A percentile compares a stretch with the other conserved stretches of the same genome.
phyloP scores from a whole-genome alignment of 805 yeast species.

The Yamadazyma phyllophila region DNA sequence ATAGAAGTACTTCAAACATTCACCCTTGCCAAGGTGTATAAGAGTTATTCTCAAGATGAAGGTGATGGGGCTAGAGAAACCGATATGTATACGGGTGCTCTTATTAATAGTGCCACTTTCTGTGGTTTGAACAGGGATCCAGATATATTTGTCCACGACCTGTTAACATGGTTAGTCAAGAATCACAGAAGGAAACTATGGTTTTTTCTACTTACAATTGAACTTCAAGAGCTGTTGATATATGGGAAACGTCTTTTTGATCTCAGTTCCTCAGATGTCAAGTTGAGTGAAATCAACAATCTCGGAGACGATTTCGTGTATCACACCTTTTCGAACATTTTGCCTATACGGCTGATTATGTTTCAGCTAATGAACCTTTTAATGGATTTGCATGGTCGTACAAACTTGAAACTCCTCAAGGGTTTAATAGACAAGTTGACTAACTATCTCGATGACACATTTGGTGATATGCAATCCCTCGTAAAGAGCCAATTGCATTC shows the following conservation, averaged over 20 bases:
- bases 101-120: constrained; percentile 44
- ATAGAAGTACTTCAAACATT: constrained; percentile 59
- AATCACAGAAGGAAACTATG: constrained; percentile 14
- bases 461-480: not conserved
- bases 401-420: not conserved
- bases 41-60: constrained; percentile 57
- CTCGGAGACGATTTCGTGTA: constrained; percentile 10
- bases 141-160: constrained; percentile 26
- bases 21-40: constrained; percentile 53
- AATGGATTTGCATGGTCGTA: constrained; percentile 5
- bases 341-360: constrained; percentile 4
- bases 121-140: constrained; percentile 52
- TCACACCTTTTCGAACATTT: constrained; percentile 6
- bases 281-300: constrained; percentile 7
- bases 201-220: constrained; percentile 9
- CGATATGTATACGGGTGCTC: constrained; percentile 23
- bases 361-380: constrained; percentile 5
- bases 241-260: constrained; percentile 10
- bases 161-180: constrained; percentile 9
- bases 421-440: not conserved
- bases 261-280: constrained; percentile 9
- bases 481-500: not conserved
- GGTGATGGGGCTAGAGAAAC: constrained; percentile 35
- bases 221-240: constrained; percentile 10
- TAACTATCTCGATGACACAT: not conserved